phyloP scores from a whole-genome alignment of 2,329 filamentous ascomycete genomes.

The Cylindrodendrum hubeiense region DNA sequence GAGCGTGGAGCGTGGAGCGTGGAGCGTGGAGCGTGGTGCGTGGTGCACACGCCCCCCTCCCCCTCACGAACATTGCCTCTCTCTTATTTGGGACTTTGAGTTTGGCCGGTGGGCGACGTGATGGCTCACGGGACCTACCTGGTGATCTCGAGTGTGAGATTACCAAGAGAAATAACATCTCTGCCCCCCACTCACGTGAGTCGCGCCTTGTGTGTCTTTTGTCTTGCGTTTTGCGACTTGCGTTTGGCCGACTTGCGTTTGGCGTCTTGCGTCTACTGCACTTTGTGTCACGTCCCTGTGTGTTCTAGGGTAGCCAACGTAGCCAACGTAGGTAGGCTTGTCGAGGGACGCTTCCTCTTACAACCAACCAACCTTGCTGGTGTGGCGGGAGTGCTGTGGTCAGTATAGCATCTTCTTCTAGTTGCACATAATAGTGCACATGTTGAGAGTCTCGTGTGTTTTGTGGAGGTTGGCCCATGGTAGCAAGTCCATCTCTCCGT shows the following conservation, averaged over 20 bases:
- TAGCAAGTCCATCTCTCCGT: neutral
- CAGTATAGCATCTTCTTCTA: neutral
- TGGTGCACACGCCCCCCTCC: neutral
- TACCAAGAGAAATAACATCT: neutral
- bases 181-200: too few species aligned
- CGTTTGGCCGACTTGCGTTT: too few species aligned
- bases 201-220: too few species aligned
- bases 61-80: neutral
- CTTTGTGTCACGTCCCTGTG: too few species aligned
- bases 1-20: neutral
- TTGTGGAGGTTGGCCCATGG: neutral
- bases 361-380: neutral
- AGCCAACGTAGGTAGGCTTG: neutral
- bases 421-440: neutral
- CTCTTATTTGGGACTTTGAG: neutral
- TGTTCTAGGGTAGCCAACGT: conserved; percentile 12
- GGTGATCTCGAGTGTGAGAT: neutral
- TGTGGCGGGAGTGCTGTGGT: neutral
- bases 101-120: neutral
- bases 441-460: neutral
- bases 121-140: conserved; percentile 16
- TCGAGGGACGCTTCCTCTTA: neutral
- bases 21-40: too few species aligned
- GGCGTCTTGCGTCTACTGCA: too few species aligned
- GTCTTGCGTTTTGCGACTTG: too few species aligned